Base-by-base conservation (phyloP, 805 yeast genomes). In the Ogataea salicorniae region DNA sequence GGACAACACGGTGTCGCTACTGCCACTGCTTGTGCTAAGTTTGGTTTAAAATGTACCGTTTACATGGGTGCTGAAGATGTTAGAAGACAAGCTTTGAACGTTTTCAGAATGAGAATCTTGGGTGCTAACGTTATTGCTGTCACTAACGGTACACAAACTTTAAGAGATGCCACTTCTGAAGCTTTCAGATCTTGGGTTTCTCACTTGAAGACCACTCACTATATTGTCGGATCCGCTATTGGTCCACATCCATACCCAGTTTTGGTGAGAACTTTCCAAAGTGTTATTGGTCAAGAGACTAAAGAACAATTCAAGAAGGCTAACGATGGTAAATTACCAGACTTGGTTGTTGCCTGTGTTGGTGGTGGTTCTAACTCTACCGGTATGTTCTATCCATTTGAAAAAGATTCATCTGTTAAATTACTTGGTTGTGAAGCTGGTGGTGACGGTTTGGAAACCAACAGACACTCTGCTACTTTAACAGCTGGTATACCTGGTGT, bases 211-310 rank as follows among this genome's bases (percentile, higher is more conserved):
- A 73, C 87, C 36, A 94, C 99, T 7, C 97, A 94, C 69, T 94
- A 92, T 66, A 85, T 92, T 54, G 96, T 94, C 45, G 99, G 99
- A 45, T 89, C 97, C 2, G 99, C 98, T 40, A 92, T 94, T 64
- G 99, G 99, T 36, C 99, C 99, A 37, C 98, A 94, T 68, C 99
- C 99, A 42, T 94, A 90, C 74, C 99, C 99, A 53, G 90, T 96
- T 17, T 77, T 94, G 67, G 99, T 94, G 34, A 85, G 98, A 73
- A 92, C 99, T 16, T 91, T 94, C 89, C 99, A 94, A 76, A 81
- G 91, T 64, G 95, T 94, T 34, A 94, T 94, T 69, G 99, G 99
- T 59, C 76, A 81, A 45, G 99, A 94, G 73, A 87, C 97, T 41
- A 90, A 87, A 69, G 84, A 87, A 67, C 96, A 94, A 71, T 91